phyloP scores from a whole-genome alignment of 192 early-diverging fungal genomes.

The Phlyctochytrium planicorne region DNA sequence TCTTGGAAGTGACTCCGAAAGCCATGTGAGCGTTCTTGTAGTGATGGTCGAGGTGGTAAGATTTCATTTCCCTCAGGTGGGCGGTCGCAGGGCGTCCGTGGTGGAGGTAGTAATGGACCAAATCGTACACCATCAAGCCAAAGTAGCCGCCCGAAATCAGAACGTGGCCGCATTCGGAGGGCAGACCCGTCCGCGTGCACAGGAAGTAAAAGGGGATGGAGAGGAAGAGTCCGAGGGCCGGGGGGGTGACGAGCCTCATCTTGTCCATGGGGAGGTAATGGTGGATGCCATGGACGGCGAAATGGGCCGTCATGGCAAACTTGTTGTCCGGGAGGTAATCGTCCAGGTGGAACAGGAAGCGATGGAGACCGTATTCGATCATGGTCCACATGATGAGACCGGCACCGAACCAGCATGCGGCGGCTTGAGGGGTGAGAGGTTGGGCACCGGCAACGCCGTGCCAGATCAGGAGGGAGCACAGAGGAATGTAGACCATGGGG shows the following conservation, averaged over 20 bases:
- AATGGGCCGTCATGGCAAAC: constrained; percentile 73
- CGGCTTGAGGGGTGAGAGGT: background rate
- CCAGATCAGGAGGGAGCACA: constrained; percentile 50
- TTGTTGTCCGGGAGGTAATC: constrained; percentile 81
- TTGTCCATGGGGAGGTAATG: constrained; percentile 96
- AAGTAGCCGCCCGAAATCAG: constrained; percentile 70
- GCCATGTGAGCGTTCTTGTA: constrained; percentile 71
- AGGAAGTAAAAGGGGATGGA: constrained; percentile 55
- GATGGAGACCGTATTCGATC: constrained; percentile 87
- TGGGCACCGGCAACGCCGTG: constrained; percentile 29
- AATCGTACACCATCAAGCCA: constrained; percentile 91
- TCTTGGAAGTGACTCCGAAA: constrained; percentile 86
- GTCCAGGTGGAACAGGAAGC: constrained; percentile 94
- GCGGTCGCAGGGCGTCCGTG: constrained; percentile 74
- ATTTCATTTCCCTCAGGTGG: constrained; percentile 85
- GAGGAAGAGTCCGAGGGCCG: constrained; percentile 74
- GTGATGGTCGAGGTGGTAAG: constrained; percentile 93
- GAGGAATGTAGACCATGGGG: constrained; percentile 82
- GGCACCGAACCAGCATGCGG: constrained; percentile 50
- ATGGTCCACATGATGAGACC: constrained; percentile 83
- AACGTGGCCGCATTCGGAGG: constrained; percentile 61
- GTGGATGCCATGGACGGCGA: constrained; percentile 92
- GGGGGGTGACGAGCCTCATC: constrained; percentile 95
- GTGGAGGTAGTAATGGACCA: constrained; percentile 93
- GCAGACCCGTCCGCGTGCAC: constrained; percentile 59